Evolutionary conservation across 768 basidiomycete species (phyloP).

Genomic region (Termitomyces sp.): DNA sequence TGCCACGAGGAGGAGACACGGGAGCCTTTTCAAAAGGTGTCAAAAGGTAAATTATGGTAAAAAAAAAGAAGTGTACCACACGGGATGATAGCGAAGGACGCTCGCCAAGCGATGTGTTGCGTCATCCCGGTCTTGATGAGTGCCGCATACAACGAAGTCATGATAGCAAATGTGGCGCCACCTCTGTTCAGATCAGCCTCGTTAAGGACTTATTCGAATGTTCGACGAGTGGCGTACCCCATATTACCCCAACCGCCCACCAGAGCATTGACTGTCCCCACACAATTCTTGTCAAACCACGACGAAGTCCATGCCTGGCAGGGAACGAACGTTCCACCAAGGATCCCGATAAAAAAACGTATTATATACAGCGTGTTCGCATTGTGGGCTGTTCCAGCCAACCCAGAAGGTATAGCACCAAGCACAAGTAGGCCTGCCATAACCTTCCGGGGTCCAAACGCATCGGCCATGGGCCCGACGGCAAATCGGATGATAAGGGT

Average conservation of each 20-base stretch:
- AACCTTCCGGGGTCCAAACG: slow-evolving; percentile 46
- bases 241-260: slow-evolving; percentile 51
- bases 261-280: slow-evolving; percentile 44
- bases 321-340: slow-evolving; percentile 56
- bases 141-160: slow-evolving; percentile 45
- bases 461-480: slow-evolving; percentile 45
- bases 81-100: slow-evolving; percentile 51
- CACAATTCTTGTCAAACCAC: slow-evolving; percentile 48
- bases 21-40: slow-evolving; percentile 23
- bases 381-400: slow-evolving; percentile 44
- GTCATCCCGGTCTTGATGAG: slow-evolving; percentile 30
- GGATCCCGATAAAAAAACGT: slow-evolving; percentile 56
- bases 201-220: not conserved
- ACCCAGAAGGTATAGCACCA: slow-evolving; percentile 53
- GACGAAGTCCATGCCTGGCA: slow-evolving; percentile 57
- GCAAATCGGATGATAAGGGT: slow-evolving; percentile 43
- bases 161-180: slow-evolving; percentile 50
- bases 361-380: slow-evolving; percentile 20
- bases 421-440: slow-evolving; percentile 49
- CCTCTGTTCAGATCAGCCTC: slow-evolving; percentile 18
- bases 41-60: not conserved
- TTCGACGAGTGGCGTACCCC: slow-evolving; percentile 20
- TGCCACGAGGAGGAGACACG: slow-evolving; percentile 40
- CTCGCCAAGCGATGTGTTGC: slow-evolving; percentile 44
- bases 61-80: slow-evolving; percentile 11